A percentile compares a stretch with the other conserved stretches of the same genome.
These are phyloP conservation scores for Carex kokanica DNA, from an alignment of 176 grass and related monocot species.

Conservation along the genomic window DNA sequence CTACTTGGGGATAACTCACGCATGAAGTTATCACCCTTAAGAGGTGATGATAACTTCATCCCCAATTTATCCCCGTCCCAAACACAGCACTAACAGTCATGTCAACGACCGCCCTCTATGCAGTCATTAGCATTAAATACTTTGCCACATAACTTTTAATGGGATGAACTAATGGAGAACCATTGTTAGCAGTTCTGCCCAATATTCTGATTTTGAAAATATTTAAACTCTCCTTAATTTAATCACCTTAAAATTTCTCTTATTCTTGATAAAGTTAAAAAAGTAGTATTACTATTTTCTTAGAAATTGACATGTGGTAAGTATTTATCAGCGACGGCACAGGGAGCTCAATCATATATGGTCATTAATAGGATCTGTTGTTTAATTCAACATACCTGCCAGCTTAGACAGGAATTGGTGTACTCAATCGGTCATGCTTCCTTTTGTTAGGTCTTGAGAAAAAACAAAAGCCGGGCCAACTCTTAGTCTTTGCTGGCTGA, in stretches of 20 bases:
- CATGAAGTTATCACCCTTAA: neutral
- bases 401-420: neutral
- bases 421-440: constrained; percentile 79
- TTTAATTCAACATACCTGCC: constrained; percentile 10
- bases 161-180: neutral
- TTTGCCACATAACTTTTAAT: constrained; percentile 8
- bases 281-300: neutral
- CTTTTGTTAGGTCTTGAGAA: constrained; percentile 91
- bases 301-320: neutral
- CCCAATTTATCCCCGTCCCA: neutral
- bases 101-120: neutral
- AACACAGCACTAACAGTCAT: neutral
- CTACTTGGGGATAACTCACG: neutral
- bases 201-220: neutral
- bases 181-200: neutral
- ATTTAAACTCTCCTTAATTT: neutral
- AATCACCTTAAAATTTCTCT: neutral
- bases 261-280: neutral
- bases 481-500: constrained; percentile 62
- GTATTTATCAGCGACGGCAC: neutral
- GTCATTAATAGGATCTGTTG: neutral
- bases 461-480: constrained; percentile 77
- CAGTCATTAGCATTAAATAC: neutral
- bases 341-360: neutral
- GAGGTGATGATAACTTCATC: neutral